Conservation (phyloP, 2,329 filamentous ascomycete genomes). For the Nannizziopsis arthrosporioides region DNA sequence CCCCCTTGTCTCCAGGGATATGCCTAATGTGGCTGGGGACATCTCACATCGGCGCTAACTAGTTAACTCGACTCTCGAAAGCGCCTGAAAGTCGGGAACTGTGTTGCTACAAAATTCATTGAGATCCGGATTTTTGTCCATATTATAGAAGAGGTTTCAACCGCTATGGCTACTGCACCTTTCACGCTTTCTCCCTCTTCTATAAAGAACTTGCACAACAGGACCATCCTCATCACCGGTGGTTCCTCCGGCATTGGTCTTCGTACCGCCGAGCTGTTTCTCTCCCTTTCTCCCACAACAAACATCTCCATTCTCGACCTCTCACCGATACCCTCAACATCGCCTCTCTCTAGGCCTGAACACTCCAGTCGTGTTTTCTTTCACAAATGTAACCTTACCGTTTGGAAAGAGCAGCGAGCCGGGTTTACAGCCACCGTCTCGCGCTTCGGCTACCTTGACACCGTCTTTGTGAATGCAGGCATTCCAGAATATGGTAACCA, state of each 20-base stretch:
- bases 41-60: no score
- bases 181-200: conserved; percentile 24
- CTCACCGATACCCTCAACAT: conserved; percentile 24
- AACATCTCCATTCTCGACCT: conserved; percentile 35
- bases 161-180: conserved; percentile 1
- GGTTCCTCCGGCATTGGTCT: conserved; percentile 33
- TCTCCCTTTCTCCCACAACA: conserved; percentile 28
- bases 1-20: no score
- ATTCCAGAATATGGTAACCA: conserved; percentile 40
- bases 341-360: conserved; percentile 20
- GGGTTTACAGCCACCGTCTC: conserved; percentile 34
- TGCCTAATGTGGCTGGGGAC: no score
- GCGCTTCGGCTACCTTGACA: conserved; percentile 36
- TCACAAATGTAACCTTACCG: conserved; percentile 36
- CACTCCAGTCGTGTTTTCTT: conserved; percentile 20
- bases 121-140: neutral
- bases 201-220: conserved; percentile 16
- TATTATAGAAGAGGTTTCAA: neutral
- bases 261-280: conserved; percentile 31
- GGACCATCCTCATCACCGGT: conserved; percentile 30
- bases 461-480: conserved; percentile 41
- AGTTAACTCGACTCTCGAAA: no score
- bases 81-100: no score
- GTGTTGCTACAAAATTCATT: no score
- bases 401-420: conserved; percentile 35